phyloP scores from a whole-genome alignment of 1,284 basidiomycete species.

The Takashimella tepidaria region DNA sequence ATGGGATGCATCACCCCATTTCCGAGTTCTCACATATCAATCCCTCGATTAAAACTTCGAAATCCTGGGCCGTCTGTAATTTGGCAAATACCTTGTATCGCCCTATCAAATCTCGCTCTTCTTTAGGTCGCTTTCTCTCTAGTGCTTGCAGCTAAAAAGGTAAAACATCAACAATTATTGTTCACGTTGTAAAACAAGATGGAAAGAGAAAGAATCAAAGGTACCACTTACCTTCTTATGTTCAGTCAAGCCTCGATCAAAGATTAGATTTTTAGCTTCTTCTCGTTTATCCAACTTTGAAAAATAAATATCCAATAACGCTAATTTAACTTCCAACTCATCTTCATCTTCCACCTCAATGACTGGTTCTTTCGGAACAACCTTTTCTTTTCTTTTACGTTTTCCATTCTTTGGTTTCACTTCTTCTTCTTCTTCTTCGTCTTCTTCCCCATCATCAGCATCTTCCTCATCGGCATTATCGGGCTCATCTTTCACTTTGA shows the following conservation, averaged over 20 bases:
- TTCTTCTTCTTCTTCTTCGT: constrained; percentile 10
- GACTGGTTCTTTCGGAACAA: constrained; percentile 63
- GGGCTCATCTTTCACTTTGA: constrained; percentile 20
- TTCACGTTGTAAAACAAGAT: no score
- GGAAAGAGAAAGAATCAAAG: no score
- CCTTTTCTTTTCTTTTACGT: constrained; percentile 58
- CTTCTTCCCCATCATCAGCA: constrained; percentile 11
- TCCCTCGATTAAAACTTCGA: constrained; percentile 81
- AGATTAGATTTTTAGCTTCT: constrained; percentile 85
- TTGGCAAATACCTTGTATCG: constrained; percentile 88
- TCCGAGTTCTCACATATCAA: constrained; percentile 84
- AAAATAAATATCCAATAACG: constrained; percentile 84
- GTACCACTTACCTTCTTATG: constrained; percentile 82
- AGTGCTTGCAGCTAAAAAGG: background rate
- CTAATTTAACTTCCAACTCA: constrained; percentile 21
- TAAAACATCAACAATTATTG: no score
- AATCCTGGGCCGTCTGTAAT: constrained; percentile 86
- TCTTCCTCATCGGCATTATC: constrained; percentile 20
- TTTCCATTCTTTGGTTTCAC: constrained; percentile 51
- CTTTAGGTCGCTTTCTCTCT: constrained; percentile 84
- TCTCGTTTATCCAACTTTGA: constrained; percentile 84
- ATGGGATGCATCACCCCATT: no score
- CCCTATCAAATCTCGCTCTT: constrained; percentile 85
- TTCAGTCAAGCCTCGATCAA: constrained; percentile 84
- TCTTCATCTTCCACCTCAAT: constrained; percentile 57